Evolutionary conservation across 176 grass and related monocot genomes (phyloP), one percentile per base, ranked within the genome.

Genomic region (Triticum turgidum): DNA sequence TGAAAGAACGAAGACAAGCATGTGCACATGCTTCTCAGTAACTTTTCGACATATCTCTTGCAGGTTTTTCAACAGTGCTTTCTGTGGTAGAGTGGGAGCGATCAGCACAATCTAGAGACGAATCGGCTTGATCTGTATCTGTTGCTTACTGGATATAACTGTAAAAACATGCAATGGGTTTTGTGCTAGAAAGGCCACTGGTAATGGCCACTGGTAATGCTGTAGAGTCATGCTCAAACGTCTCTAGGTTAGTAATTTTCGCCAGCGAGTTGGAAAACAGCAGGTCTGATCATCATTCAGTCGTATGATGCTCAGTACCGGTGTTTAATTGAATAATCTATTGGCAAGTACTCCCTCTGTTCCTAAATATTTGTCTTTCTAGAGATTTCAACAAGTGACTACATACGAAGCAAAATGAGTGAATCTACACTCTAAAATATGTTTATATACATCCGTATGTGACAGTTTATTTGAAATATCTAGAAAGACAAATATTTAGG

Each of bases 1-100:
- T 76, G 64, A 44, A 64, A 61, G 47, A 58, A 52, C 0, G 1
- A 39, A 49, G 29, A n/a, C 10, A 64, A 65, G 65, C 65, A 54
- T 69, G 11, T 69, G 39, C 4, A 77, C 72, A 24, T 21, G 47
- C 15, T 75, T 61, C 68, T 59, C 13, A 67, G 13, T 84, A 69
- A 80, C 77, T 70, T 54, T n/a, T 64, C 5, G 25, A 25, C 35
- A 59, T 6, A 24, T 79, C 34, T 75, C 13, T 35, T 78, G 78
- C 90, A 95, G 96, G 47, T 91, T 92, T 84, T 92, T 91, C 89
- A 94, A 89, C 88, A 98, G 92, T 68, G 89, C 91, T 65, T 98
- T 93, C 79, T 89, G 91, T 12, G 96, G 78, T 7, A 89, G 86
- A 82, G 86, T 92, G 32, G 91, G 96, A 86, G 91, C 91, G 58